These are phyloP conservation scores for Blastocystis sp. DNA, from an alignment of 352 stramenopile species.

Conservation along the genomic window DNA sequence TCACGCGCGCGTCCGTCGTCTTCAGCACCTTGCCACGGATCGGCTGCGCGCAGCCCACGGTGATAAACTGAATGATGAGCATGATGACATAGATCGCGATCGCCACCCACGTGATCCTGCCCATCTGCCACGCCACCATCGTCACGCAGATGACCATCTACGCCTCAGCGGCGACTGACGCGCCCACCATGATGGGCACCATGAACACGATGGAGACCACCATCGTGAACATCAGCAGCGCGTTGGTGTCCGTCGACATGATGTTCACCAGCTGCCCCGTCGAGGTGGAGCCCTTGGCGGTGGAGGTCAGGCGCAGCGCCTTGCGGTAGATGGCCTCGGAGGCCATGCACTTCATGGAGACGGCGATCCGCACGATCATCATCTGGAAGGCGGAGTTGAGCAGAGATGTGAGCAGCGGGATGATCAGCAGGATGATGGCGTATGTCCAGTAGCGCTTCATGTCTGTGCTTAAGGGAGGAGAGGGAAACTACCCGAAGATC, in stretches of 20 bases:
- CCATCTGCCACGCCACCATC: too few species aligned
- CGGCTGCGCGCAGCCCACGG: too few species aligned
- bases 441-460: constrained; percentile 7
- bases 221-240: constrained; percentile 32
- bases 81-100: too few species aligned
- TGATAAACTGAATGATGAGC: too few species aligned
- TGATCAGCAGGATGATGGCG: constrained; percentile 27
- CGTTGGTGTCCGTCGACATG: too few species aligned
- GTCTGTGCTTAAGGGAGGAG: neutral
- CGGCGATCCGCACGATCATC: constrained; percentile 57
- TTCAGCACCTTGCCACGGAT: too few species aligned
- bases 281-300: constrained; percentile 70
- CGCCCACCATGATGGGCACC: constrained; percentile 70
- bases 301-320: constrained; percentile 72
- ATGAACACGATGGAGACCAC: constrained; percentile 1
- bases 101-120: too few species aligned
- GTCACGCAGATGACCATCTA: too few species aligned
- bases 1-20: too few species aligned
- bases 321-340: constrained; percentile 75
- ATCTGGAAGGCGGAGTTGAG: neutral
- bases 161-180: neutral
- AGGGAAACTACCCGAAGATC: neutral
- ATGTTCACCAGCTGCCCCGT: constrained; percentile 71
- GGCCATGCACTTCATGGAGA: constrained; percentile 37
- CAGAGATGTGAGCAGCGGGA: constrained; percentile 12